These are phyloP conservation scores for Litchi chinensis DNA, from an alignment of 345 rosid species.

Conservation along the genomic window DNA sequence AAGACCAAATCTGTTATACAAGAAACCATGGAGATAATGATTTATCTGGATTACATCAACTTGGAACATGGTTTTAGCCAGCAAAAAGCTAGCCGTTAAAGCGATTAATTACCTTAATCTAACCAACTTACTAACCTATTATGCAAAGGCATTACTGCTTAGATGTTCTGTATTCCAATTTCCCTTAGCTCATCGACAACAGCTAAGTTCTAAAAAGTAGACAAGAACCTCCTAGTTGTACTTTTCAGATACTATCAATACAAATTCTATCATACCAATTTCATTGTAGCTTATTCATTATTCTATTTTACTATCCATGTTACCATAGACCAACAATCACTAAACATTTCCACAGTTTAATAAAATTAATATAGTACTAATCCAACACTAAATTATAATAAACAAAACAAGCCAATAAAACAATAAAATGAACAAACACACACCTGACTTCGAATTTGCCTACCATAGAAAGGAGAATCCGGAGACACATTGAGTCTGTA, in stretches of 20 bases:
- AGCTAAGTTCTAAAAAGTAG: not conserved
- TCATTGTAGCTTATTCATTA: not conserved
- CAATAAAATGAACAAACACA: not conserved
- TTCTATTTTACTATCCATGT: not conserved
- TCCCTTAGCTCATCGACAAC: not conserved
- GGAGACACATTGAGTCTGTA: slow-evolving; percentile 55
- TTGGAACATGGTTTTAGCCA: not conserved
- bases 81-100: not conserved
- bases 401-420: not conserved
- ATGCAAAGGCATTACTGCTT: not conserved
- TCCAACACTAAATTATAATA: not conserved
- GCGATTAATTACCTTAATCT: not conserved
- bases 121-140: not conserved
- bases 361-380: not conserved
- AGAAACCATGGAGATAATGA: not conserved
- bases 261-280: not conserved
- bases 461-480: slow-evolving; percentile 61
- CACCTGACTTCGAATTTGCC: slow-evolving; percentile 89
- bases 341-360: not conserved
- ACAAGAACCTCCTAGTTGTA: not conserved
- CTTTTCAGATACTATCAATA: too few relatives aligned
- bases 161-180: not conserved
- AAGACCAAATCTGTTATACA: not conserved
- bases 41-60: not conserved
- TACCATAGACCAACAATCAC: not conserved